Evolutionary conservation across 2,329 filamentous ascomycete species (phyloP).

Genomic region (Fusarium begoniae): DNA sequence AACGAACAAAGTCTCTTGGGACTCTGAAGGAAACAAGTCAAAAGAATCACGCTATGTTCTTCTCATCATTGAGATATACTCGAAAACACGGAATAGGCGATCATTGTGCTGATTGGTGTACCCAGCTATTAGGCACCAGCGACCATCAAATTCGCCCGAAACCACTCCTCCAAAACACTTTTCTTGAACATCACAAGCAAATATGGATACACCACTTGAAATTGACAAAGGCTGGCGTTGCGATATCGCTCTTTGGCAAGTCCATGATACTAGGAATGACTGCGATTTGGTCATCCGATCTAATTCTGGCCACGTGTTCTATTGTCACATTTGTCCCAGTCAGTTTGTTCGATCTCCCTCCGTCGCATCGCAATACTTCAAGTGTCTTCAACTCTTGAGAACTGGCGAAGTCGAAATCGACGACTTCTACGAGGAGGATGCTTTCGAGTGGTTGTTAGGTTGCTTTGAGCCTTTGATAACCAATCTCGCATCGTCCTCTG

Average conservation of each 20-base stretch:
- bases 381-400: neutral
- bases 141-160: neutral
- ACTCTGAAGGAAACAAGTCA: too few relatives aligned
- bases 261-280: neutral
- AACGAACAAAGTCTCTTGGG: too few relatives aligned
- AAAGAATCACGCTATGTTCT: neutral
- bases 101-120: neutral
- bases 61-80: neutral
- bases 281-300: neutral
- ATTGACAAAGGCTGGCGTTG: neutral
- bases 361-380: neutral
- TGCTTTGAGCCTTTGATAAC: neutral
- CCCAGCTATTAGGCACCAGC: neutral
- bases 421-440: neutral
- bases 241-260: neutral
- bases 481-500: neutral
- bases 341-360: neutral
- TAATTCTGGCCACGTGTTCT: neutral
- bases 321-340: neutral
- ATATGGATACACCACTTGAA: fast-evolving
- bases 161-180: neutral
- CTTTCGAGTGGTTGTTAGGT: neutral
- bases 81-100: fast-evolving
- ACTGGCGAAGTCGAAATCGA: neutral
- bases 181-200: neutral